phyloP scores from a whole-genome alignment of 768 basidiomycete species.

The Hypholoma sublateritium region DNA sequence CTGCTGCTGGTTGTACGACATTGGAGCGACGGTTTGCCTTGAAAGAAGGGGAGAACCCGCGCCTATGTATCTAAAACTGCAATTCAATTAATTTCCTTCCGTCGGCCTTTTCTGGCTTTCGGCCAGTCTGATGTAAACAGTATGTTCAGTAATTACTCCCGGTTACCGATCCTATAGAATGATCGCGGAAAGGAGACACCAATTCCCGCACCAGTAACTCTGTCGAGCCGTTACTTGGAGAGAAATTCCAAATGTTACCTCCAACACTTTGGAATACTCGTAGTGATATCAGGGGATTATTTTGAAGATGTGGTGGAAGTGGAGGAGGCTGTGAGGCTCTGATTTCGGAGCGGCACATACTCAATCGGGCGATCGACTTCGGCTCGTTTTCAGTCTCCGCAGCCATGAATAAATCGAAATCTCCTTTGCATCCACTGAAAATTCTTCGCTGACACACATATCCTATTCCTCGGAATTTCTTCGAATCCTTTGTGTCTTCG shows the following conservation, averaged over 20 bases:
- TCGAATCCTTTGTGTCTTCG: neutral
- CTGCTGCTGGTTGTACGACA: conserved; percentile 21
- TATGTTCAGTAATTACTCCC: conserved; percentile 29
- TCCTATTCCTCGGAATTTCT: conserved; percentile 8
- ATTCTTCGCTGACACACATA: conserved; percentile 12
- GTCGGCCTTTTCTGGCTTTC: conserved; percentile 32
- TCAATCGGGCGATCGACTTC: conserved; percentile 19
- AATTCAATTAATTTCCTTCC: conserved; percentile 24
- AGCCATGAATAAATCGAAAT: conserved; percentile 12
- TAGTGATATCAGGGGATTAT: neutral
- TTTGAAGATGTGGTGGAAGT: conserved; percentile 4
- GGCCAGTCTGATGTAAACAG: conserved; percentile 32
- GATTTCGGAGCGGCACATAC: conserved; percentile 28
- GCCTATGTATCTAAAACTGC: conserved; percentile 22
- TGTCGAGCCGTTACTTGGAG: conserved; percentile 10
- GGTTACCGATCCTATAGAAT: conserved; percentile 23
- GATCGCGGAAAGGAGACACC: conserved; percentile 20
- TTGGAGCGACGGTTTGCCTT: conserved; percentile 1
- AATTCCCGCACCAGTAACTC: neutral
- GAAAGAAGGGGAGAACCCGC: conserved; percentile 22
- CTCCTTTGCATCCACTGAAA: conserved; percentile 3
- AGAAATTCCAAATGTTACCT: neutral
- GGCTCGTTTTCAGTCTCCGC: conserved; percentile 20
- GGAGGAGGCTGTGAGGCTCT: conserved; percentile 16
- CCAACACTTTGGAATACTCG: neutral